Evolutionary conservation across 2,329 filamentous ascomycete genomes (phyloP).

Genomic region (Triangularia setosa): DNA sequence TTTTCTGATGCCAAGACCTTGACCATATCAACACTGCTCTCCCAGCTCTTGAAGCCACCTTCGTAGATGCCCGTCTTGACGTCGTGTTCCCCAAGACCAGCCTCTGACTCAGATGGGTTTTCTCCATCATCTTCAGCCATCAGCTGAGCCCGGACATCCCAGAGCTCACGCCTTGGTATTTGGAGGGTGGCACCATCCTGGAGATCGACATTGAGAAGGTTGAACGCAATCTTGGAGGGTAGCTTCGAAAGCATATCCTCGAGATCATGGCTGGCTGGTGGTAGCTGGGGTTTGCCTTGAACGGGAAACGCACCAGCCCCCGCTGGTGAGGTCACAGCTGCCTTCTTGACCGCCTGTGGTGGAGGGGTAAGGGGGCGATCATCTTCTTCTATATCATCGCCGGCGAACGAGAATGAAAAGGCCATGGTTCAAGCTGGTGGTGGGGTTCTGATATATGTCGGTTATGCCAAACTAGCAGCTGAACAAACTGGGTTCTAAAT

Average conservation of each 20-base stretch:
- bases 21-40: constrained; percentile 76
- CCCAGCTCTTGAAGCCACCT: constrained; percentile 87
- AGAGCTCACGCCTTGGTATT: constrained; percentile 72
- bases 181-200: constrained; percentile 51
- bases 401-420: constrained; percentile 59
- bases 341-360: constrained; percentile 19
- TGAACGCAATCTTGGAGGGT: constrained; percentile 71
- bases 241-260: constrained; percentile 52
- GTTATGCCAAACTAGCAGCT: neutral
- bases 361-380: constrained; percentile 31
- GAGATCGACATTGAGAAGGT: constrained; percentile 55
- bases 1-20: constrained; percentile 55
- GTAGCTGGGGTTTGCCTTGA: constrained; percentile 56
- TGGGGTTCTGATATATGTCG: neutral
- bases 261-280: constrained; percentile 50
- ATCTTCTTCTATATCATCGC: constrained; percentile 60
- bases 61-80: constrained; percentile 80
- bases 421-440: constrained; percentile 17
- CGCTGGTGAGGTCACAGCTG: constrained; percentile 20
- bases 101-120: constrained; percentile 37
- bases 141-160: constrained; percentile 76
- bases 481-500: neutral
- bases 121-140: constrained; percentile 62
- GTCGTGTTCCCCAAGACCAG: constrained; percentile 63
- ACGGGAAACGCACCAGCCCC: constrained; percentile 55